A percentile compares a stretch with the other conserved stretches of the same genome.
phyloP scores from a whole-genome alignment of 768 basidiomycete genomes.

The Omphalotus guepiniiformis region DNA sequence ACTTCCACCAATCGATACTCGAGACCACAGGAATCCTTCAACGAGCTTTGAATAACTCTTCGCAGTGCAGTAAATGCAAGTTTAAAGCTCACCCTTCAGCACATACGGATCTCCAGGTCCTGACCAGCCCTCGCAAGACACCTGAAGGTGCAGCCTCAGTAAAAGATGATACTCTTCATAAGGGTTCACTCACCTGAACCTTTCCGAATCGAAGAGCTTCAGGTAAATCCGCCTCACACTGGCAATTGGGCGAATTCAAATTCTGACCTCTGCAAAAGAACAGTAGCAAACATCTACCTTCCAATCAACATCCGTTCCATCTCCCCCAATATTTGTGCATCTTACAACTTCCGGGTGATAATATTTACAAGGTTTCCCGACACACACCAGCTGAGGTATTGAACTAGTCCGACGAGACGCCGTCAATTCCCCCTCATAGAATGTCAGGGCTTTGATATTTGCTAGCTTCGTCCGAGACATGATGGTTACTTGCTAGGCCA shows the following conservation, averaged over 20 bases:
- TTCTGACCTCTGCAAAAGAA: neutral
- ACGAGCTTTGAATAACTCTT: neutral
- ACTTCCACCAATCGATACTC: constrained; percentile 79
- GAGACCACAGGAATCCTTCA: constrained; percentile 77
- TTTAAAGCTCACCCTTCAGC: constrained; percentile 59
- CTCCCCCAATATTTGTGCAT: constrained; percentile 76
- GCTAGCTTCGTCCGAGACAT: constrained; percentile 74
- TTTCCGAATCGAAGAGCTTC: constrained; percentile 77
- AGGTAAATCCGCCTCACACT: constrained; percentile 92
- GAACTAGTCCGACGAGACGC: constrained; percentile 59
- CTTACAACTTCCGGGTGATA: constrained; percentile 85
- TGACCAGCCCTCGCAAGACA: constrained; percentile 91
- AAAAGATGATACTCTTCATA: neutral
- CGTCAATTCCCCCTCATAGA: constrained; percentile 70
- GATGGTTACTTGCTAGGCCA: constrained; percentile 14
- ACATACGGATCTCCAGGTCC: constrained; percentile 79
- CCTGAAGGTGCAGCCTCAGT: constrained; percentile 14
- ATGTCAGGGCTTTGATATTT: constrained; percentile 70
- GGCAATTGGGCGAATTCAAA: constrained; percentile 4
- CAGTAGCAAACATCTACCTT: constrained; percentile 46
- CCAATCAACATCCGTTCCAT: constrained; percentile 85
- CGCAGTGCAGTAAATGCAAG: neutral
- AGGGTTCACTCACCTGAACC: constrained; percentile 44
- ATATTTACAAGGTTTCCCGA: constrained; percentile 70
- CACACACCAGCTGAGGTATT: constrained; percentile 75